Base-by-base conservation (phyloP, 1,284 basidiomycete genomes). In the Rhodotorula mucilaginosa region DNA sequence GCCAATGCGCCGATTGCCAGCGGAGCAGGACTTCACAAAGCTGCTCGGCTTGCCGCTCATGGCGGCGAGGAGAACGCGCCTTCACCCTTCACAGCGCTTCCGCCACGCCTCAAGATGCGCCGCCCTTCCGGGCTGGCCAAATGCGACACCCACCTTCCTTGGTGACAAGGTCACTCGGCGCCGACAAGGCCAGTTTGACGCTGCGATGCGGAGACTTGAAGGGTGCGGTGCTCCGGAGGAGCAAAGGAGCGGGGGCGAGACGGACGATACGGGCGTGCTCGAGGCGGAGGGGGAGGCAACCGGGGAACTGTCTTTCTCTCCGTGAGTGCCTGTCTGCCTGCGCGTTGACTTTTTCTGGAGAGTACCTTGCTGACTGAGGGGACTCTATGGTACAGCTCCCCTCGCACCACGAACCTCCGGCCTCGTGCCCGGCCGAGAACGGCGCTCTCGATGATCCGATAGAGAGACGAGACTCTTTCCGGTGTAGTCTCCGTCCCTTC, bases 51-150 rank as follows among this genome's bases (percentile, higher is more conserved):
- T 16, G 1, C n/a, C n/a, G n/a, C 54, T 57, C 31, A 52, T 8
- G 51, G 68, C 66, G 12, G 44, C 56, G 10, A 26, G 34, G 46
- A 29, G 21, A 64, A 66, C 23, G 58, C 57, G 26, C 58, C 58
- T 18, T 74, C 72, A 18, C 74, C 74, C 13, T 76, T 76, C 58
- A 74, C 74, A 2, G 74, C 74, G 19, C 67, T 74, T 2, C 74
- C 74, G 8, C 74, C 74, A 8, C 67, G 70, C 1, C 61, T 75
- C 51, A 21, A 69, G 63, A 58, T 58, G 65, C 5, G 59, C 64
- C 18, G 62, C 61, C 8, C 1, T 62, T 0, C 58, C 51, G 18
- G 13, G 15, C 15, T 29, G 57, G 26, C 13, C 46, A 63, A 56
- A 16, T 64, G 15, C 26, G 71, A 73, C 26, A 57, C 66, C 66